Percentiles rank a stretch among this genome's conserved stretches.
phyloP scores from a whole-genome alignment of 805 yeast genomes.

The Yamadazyma sp. region DNA sequence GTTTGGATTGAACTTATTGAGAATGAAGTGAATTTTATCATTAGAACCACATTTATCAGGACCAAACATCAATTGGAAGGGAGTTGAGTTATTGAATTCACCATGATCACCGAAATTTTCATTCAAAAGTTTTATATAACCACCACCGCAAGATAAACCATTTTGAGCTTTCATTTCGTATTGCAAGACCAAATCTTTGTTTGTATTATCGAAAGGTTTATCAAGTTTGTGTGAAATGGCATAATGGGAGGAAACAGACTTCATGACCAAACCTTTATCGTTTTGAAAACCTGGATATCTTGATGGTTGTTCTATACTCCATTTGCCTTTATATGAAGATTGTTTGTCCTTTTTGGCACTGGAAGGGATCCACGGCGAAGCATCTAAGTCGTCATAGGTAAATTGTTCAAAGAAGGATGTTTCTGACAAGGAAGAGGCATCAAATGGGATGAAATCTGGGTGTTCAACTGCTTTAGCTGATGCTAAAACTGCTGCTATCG shows the following conservation, averaged over 20 bases:
- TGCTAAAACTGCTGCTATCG: not conserved
- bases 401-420: slow-evolving; percentile 70
- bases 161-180: slow-evolving; percentile 85
- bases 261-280: slow-evolving; percentile 77
- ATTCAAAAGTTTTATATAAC: slow-evolving; percentile 73
- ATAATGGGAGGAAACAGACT: slow-evolving; percentile 73
- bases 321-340: slow-evolving; percentile 64
- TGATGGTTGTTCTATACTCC: slow-evolving; percentile 59
- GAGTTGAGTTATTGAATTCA: slow-evolving; percentile 61
- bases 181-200: slow-evolving; percentile 73
- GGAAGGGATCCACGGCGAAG: slow-evolving; percentile 50
- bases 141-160: slow-evolving; percentile 83
- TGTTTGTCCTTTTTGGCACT: slow-evolving; percentile 50
- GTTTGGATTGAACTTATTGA: slow-evolving; percentile 54
- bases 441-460: slow-evolving; percentile 31
- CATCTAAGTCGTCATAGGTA: slow-evolving; percentile 18
- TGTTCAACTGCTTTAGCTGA: slow-evolving; percentile 1
- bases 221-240: slow-evolving; percentile 71
- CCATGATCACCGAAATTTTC: slow-evolving; percentile 22
- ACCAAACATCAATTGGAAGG: slow-evolving; percentile 88
- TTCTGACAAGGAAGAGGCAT: slow-evolving; percentile 27
- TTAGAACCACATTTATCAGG: slow-evolving; percentile 87
- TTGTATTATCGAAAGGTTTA: slow-evolving; percentile 54
- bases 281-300: slow-evolving; percentile 56
- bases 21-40: slow-evolving; percentile 76